Percentiles rank a stretch among this genome's conserved stretches.
Evolutionary conservation across 306 rosid species (phyloP).

Genomic region (Gillenia trifoliata): DNA sequence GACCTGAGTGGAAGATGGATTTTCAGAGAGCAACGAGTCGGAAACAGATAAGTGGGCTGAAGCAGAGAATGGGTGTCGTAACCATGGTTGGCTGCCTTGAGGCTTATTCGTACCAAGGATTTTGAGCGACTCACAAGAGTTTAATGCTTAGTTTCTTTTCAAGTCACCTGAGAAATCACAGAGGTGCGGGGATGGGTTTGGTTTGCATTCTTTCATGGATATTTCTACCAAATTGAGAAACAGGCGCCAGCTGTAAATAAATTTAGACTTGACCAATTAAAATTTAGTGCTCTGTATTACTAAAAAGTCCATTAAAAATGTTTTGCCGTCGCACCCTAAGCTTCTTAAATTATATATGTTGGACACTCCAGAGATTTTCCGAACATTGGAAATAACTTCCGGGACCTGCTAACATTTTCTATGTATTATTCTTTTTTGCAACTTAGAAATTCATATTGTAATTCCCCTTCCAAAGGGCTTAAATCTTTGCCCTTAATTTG

Average conservation of each 20-base stretch:
- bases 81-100: constrained; percentile 4
- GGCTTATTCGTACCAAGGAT: not conserved
- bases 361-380: no score
- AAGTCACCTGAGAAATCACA: not conserved
- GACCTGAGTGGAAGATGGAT: not conserved
- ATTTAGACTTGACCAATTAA: not conserved
- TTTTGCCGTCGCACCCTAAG: no score
- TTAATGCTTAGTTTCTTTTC: not conserved
- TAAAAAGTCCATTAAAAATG: no score
- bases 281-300: not conserved
- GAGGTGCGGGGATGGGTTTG: not conserved
- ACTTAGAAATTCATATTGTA: no score
- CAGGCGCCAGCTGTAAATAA: not conserved
- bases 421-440: no score
- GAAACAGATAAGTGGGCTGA: constrained; percentile 4
- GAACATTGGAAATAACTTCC: no score
- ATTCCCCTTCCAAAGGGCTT: no score
- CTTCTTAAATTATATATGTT: no score
- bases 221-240: not conserved
- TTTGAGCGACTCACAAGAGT: not conserved
- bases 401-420: no score
- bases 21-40: not conserved
- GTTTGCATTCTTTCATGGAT: not conserved
- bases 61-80: not conserved
- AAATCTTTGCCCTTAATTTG: no score